Evolutionary conservation across 495 filamentous ascomycete genomes (phyloP).

Genomic region (Penicillium canescens): DNA sequence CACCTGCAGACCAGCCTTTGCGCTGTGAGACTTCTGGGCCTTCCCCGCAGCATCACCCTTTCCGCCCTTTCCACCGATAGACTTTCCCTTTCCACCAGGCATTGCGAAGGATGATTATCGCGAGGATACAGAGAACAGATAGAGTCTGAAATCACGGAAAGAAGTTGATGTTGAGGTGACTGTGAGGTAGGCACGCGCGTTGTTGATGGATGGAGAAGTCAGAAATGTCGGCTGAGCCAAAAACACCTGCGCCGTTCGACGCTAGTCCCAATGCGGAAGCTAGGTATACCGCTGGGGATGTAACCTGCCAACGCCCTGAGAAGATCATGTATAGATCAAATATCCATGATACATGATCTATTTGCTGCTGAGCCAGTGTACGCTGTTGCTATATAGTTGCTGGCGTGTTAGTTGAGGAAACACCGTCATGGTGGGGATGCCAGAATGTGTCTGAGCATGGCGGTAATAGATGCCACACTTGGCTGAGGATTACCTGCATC

Average conservation of each 20-base stretch:
- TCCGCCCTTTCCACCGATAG: conserved; percentile 90
- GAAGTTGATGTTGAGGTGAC: conserved; percentile 39
- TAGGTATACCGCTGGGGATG: conserved; percentile 5
- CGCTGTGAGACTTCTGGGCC: conserved; percentile 96
- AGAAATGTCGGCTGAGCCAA: conserved; percentile 46
- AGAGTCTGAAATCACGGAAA: conserved; percentile 16
- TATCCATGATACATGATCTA: neutral
- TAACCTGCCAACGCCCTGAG: too few species aligned
- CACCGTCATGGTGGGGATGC: neutral
- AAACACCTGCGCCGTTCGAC: conserved; percentile 39
- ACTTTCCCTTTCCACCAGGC: conserved; percentile 93
- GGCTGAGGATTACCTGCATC: neutral
- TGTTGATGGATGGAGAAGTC: conserved; percentile 54
- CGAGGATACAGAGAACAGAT: conserved; percentile 27
- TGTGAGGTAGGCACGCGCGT: conserved; percentile 40
- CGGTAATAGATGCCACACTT: neutral
- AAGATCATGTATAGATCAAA: neutral
- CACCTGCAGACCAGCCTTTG: conserved; percentile 98
- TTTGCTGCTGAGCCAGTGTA: neutral
- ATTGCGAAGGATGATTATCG: conserved; percentile 49
- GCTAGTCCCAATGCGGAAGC: conserved; percentile 42
- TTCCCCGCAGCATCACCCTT: conserved; percentile 72
- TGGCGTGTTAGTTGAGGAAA: neutral
- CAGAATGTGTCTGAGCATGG: conserved; percentile 1
- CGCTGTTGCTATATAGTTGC: neutral